Evolutionary conservation across 2,329 filamentous ascomycete genomes (phyloP).

Genomic region (Fusarium xyrophilum): DNA sequence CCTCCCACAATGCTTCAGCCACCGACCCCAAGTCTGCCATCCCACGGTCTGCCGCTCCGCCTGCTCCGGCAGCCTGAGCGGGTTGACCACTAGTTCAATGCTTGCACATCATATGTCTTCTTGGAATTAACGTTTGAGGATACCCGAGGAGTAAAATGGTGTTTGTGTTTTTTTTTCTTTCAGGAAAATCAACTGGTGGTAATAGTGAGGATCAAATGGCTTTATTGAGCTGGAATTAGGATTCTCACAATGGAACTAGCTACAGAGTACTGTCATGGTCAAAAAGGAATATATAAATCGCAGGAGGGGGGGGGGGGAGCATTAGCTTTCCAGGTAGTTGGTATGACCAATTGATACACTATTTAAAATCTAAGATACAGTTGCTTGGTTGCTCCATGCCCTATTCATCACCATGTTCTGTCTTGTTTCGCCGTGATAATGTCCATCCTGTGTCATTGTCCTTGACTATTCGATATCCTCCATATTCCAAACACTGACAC

Average conservation of each 20-base stretch:
- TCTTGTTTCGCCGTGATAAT: conserved; percentile 4
- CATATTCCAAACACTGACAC: conserved; percentile 58
- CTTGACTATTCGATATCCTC: conserved; percentile 54
- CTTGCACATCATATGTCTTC: background rate
- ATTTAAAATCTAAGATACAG: conserved; percentile 43
- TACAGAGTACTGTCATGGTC: background rate
- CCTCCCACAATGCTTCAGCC: conserved; percentile 9
- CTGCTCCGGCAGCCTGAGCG: conserved; percentile 9
- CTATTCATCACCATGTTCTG: conserved; percentile 15
- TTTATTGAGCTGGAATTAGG: background rate
- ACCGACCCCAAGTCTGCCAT: conserved; percentile 23
- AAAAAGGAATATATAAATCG: background rate
- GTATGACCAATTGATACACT: conserved; percentile 38
- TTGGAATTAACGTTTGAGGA: conserved; percentile 5
- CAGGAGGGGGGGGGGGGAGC: conserved; percentile 11
- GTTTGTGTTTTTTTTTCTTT: background rate
- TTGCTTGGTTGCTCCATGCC: conserved; percentile 30
- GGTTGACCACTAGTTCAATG: background rate
- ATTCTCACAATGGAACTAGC: background rate
- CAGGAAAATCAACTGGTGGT: background rate
- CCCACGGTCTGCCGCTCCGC: conserved; percentile 12
- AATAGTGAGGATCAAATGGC: background rate
- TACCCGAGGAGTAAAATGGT: conserved; percentile 20
- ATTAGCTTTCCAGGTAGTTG: conserved; percentile 15
- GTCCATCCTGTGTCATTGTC: conserved; percentile 9